A percentile compares a stretch with the other conserved stretches of the same genome.
Evolutionary conservation across 148 eudicot genomes (phyloP).

Genomic region (Rhododendron williamsianum): DNA sequence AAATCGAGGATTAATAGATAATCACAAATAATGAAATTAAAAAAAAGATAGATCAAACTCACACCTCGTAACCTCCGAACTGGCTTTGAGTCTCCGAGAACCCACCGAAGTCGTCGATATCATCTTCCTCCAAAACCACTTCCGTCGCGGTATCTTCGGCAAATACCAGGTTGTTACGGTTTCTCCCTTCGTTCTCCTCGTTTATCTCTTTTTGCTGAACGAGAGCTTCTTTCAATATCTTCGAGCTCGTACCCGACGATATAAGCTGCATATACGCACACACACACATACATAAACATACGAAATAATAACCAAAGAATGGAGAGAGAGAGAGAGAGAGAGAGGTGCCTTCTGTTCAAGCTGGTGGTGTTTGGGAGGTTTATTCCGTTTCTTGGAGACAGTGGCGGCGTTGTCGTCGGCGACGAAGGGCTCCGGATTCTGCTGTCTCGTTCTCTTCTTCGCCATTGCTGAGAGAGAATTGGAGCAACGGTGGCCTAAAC

Average conservation of each 20-base stretch:
- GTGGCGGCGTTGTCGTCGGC: slow-evolving; percentile 21
- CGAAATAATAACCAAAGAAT: neutral
- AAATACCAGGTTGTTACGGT: slow-evolving; percentile 21
- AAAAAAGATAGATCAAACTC: no score
- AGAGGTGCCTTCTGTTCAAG: slow-evolving; percentile 33
- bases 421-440: slow-evolving; percentile 58
- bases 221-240: slow-evolving; percentile 67
- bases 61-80: slow-evolving; percentile 54
- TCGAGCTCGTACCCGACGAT: slow-evolving; percentile 56
- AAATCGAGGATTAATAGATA: neutral
- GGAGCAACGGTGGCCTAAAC: neutral
- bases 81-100: slow-evolving; percentile 50
- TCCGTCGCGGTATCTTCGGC: slow-evolving; percentile 9
- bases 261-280: slow-evolving; percentile 37
- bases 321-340: neutral
- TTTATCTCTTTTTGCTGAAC: slow-evolving; percentile 77
- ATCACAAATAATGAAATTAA: no score
- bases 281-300: neutral
- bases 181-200: slow-evolving; percentile 45
- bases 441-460: slow-evolving; percentile 47
- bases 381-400: slow-evolving; percentile 40
- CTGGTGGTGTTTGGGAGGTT: slow-evolving; percentile 60
- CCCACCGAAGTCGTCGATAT: slow-evolving; percentile 56
- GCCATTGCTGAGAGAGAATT: slow-evolving; percentile 24
- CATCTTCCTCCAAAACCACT: slow-evolving; percentile 33